Evolutionary conservation across 2,329 filamentous ascomycete species (phyloP).

Genomic region (Penicillium expansum): DNA sequence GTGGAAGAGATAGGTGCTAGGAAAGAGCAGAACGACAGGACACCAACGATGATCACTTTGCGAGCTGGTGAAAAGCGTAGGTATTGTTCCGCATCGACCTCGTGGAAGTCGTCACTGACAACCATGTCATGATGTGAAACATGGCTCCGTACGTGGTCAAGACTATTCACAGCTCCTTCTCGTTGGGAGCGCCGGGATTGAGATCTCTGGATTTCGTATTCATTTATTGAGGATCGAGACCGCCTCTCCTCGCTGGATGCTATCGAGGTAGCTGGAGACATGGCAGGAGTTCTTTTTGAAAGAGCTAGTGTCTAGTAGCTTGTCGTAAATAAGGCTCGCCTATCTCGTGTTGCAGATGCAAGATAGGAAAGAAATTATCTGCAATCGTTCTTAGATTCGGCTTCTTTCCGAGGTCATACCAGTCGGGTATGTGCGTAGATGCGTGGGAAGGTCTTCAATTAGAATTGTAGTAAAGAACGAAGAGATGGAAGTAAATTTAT

Average conservation of each 20-base stretch:
- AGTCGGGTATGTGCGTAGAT: neutral
- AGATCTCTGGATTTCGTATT: slow-evolving; percentile 10
- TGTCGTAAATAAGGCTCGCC: neutral
- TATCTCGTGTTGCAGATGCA: neutral
- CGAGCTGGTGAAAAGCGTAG: slow-evolving; percentile 59
- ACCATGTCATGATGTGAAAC: slow-evolving; percentile 35
- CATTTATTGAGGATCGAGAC: slow-evolving; percentile 8
- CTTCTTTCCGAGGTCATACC: slow-evolving; percentile 12
- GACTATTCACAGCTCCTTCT: slow-evolving; percentile 20
- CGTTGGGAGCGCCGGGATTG: slow-evolving; percentile 13
- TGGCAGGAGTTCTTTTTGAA: neutral
- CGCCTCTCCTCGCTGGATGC: slow-evolving; percentile 15
- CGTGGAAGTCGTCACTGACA: slow-evolving; percentile 33
- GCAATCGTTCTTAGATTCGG: neutral
- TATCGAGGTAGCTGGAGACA: slow-evolving; percentile 14
- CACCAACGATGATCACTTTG: slow-evolving; percentile 65
- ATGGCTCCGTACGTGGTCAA: slow-evolving; percentile 34
- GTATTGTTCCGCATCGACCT: slow-evolving; percentile 58
- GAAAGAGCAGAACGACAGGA: slow-evolving; percentile 73
- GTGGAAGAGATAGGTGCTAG: slow-evolving; percentile 73
- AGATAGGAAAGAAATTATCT: neutral
- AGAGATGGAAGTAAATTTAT: neutral
- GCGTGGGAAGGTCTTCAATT: slow-evolving; percentile 5
- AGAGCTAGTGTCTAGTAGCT: neutral
- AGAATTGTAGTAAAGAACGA: neutral